Evolutionary conservation across 2,329 filamentous ascomycete genomes (phyloP), one percentile per base, ranked within the genome.

Genomic region (Nothophoma quercina): DNA sequence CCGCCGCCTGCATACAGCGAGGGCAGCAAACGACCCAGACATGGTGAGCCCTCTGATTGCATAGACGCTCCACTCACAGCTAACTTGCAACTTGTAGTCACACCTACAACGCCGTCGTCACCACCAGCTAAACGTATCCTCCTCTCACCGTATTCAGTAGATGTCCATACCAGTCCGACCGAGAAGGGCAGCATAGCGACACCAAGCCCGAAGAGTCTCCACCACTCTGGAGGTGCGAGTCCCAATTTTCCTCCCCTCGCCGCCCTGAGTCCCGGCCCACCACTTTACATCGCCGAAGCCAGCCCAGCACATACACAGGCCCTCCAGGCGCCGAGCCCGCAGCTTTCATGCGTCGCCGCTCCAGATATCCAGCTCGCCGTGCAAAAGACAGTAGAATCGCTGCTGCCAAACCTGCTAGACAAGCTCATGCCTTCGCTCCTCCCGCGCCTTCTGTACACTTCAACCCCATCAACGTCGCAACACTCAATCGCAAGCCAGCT

Each of bases 121-220:
- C 55, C 48, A n/a, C 42, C 51, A 26, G n/a, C 42, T 3, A 64
- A 64, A 45, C 59, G 59, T 19, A 4, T 41, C 1, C 35, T 55
- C 4, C 53, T 49, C 28, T 47, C 45, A 3, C 41, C 51, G 2
- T 39, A 25, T 5, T 10, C 12, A 2, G 34, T 21, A 8, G 2
- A n/a, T 25, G 12, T 33, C 42, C 10, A 10, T 22, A 45, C 28
- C 16, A 52, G 47, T 10, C 56, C 56, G 10, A 58, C 56, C 13
- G 56, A 58, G 21, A 55, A 50, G 22, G 44, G 29, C 29, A 55
- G 44, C 39, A 26, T 30, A 26, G 50, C 41, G n/a, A 55, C 23
- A 43, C 42, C 30, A 36, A 62, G 36, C 19, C 38, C 44, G 9
- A 42, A 23, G 12, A 21, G 16, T 12, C 21, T 25, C 38, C 18